Base-by-base conservation (phyloP, 129 eudicot genomes). In the Escallonia rubra region DNA sequence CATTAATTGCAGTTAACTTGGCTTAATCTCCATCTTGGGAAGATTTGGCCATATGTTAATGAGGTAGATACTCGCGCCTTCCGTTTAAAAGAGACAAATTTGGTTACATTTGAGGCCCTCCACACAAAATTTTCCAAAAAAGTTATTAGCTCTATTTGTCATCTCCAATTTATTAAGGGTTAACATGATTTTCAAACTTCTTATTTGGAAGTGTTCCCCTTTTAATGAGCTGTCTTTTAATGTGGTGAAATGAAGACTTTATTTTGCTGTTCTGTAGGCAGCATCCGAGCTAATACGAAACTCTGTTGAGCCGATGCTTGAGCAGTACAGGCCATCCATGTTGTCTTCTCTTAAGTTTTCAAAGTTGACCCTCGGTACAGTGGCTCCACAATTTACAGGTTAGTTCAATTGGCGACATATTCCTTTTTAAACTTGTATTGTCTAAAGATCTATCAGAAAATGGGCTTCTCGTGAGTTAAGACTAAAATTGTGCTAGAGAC, bases 371-470 rank as follows among this genome's bases (percentile, higher is more conserved):
- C 95, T 93, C 66, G 98, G 98, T 9, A 93, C 96, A 41, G 95
- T 93, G 57, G 95, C 98, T 64, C 98, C 98, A 41, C 90, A 86
- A 66, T 93, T 93, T 76, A 93, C 96, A 72, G 96, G 96, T 85
- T 68, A 46, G 80, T 23, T 23, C 34, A 23, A 23, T 23, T 23
- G 34, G 34, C 34, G 34, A 23, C 34, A 23, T 23, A 23, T 23
- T 23, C 34, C 34, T 23, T 23, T 23, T 23, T 23, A 23, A 23
- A 23, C 34, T 23, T 23, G 34, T 23, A 23, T 23, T 23, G 34
- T 23, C 34, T 23, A 23, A 23, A 23, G 34, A 23, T 23, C 34
- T 23, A 23, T 23, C 34, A 23, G 34, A 23, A 23, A 23, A 23
- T 23, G 34, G 34, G 34, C 34, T 23, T 23, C 34, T 23, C 34